Conservation (phyloP, 2,329 filamentous ascomycete genomes). For the Elsinoe ampelina region DNA sequence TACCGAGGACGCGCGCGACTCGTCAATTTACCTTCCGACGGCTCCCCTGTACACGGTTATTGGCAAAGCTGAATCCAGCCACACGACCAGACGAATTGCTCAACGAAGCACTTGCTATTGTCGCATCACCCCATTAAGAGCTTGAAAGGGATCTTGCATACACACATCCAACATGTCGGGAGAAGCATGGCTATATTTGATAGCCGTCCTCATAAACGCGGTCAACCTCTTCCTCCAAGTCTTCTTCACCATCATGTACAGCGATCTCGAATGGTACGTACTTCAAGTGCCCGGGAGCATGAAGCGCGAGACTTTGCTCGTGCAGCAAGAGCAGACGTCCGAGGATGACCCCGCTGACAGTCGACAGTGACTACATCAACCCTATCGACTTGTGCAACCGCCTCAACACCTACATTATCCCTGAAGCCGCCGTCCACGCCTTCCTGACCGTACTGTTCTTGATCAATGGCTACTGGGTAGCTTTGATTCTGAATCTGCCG, state of each 20-base stretch:
- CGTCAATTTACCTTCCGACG: neutral
- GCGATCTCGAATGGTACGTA: conserved; percentile 93
- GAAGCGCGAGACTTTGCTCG: neutral
- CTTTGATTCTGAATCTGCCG: conserved; percentile 83
- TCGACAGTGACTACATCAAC: conserved; percentile 91
- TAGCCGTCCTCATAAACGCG: conserved; percentile 98
- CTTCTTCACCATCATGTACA: conserved; percentile 99
- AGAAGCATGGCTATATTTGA: conserved; percentile 66
- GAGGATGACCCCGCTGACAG: neutral
- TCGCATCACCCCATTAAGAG: neutral
- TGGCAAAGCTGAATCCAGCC: neutral
- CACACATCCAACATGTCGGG: conserved; percentile 27
- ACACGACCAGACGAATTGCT: no score
- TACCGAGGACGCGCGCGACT: neutral
- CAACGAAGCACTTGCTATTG: neutral
- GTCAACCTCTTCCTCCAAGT: conserved; percentile 99
- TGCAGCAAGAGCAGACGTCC: no score
- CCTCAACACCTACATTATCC: conserved; percentile 98
- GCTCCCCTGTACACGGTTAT: neutral
- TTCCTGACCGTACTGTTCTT: conserved; percentile 94
- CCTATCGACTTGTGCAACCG: conserved; percentile 99
- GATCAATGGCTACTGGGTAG: conserved; percentile 97
- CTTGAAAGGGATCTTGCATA: neutral
- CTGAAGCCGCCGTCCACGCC: conserved; percentile 93
- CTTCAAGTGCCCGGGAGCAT: neutral